Percentiles rank a stretch among this genome's conserved stretches.
These are phyloP conservation scores for Geotrichum phurueaensis DNA, from an alignment of 1,139 yeast species.

Conservation along the genomic window DNA sequence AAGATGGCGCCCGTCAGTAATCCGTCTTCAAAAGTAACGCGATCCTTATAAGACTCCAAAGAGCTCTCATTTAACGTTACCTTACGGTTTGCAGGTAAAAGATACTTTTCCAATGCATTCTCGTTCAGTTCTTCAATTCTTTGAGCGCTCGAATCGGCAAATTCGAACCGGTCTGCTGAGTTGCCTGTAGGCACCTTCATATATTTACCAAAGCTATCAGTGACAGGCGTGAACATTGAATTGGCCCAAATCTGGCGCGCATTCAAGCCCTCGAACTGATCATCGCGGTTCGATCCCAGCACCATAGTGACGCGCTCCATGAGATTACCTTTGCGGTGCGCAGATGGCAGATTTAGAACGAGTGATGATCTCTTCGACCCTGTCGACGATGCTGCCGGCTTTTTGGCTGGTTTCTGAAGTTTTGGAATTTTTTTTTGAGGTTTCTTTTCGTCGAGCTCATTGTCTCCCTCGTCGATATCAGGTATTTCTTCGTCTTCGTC, in stretches of 20 bases:
- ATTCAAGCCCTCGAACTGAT: slow-evolving; percentile 33
- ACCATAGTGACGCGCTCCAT: slow-evolving; percentile 37
- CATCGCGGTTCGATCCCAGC: slow-evolving; percentile 36
- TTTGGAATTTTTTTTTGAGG: slow-evolving; percentile 5
- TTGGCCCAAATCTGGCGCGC: slow-evolving; percentile 37
- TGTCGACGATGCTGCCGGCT: not conserved
- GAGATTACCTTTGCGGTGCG: slow-evolving; percentile 26
- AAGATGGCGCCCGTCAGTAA: slow-evolving; percentile 19
- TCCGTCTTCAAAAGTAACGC: slow-evolving; percentile 1
- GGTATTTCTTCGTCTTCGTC: slow-evolving; percentile 16
- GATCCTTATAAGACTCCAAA: slow-evolving; percentile 6
- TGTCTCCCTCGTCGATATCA: slow-evolving; percentile 13
- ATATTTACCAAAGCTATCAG: slow-evolving; percentile 17
- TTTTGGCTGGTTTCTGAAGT: not conserved
- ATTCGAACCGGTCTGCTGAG: not conserved
- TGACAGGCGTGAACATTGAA: slow-evolving; percentile 30
- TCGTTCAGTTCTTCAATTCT: not conserved
- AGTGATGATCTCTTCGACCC: not conserved
- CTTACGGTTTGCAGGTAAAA: slow-evolving; percentile 6
- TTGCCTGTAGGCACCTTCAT: slow-evolving; percentile 4
- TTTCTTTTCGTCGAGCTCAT: slow-evolving; percentile 7
- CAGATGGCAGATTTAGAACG: slow-evolving; percentile 32
- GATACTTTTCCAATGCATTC: not conserved
- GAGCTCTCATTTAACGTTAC: slow-evolving; percentile 3
- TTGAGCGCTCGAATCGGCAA: not conserved